Evolutionary conservation across 139 green algal species (phyloP).

Genomic region (Dunaliella sp.): DNA sequence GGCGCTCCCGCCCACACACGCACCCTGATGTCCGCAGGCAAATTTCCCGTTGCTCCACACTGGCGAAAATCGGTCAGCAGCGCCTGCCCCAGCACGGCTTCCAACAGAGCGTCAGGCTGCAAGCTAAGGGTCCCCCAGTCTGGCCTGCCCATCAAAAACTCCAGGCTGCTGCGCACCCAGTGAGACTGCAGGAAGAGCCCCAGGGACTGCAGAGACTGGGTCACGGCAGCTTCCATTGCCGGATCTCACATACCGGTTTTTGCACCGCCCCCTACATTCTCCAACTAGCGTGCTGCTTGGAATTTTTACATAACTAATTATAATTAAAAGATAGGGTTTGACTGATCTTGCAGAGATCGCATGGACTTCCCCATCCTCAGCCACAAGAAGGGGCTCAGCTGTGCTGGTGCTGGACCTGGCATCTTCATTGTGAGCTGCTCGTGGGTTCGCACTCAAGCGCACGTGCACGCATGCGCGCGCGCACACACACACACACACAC

Average conservation of each 20-base stretch:
- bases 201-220: not conserved
- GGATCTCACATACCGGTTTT: too few species aligned
- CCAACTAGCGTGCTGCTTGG: too few species aligned
- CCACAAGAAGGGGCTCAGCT: not conserved
- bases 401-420: not conserved
- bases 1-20: too few species aligned
- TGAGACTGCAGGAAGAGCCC: not conserved
- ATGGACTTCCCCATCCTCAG: not conserved
- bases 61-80: constrained; percentile 16
- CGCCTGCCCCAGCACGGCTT: not conserved
- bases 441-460: not conserved
- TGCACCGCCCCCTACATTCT: too few species aligned
- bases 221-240: not conserved
- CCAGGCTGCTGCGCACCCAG: not conserved
- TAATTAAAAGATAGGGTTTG: too few species aligned
- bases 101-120: not conserved
- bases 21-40: too few species aligned
- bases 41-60: not conserved
- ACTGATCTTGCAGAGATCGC: too few species aligned
- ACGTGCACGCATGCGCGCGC: not conserved
- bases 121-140: not conserved
- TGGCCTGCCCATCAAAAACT: not conserved
- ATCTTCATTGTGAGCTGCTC: not conserved
- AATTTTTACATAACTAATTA: too few species aligned
- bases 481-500: not conserved